Evolutionary conservation across 306 rosid genomes (phyloP), one percentile per base, ranked within the genome.

Genomic region (Acacia acuminata): DNA sequence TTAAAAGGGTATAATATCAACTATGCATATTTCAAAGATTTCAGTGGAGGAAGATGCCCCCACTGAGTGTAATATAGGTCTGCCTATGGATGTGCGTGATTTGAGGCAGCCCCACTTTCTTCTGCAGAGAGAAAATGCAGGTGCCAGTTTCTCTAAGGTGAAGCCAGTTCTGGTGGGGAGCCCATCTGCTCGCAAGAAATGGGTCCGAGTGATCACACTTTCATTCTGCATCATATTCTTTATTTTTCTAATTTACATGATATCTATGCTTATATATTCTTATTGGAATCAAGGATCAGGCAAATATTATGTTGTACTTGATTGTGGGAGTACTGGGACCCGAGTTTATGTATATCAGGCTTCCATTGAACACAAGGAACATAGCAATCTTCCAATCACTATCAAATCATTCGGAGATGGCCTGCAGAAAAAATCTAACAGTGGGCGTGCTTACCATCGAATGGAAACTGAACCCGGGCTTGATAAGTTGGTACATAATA

Each of bases 401-500:
- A 61, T 93, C 24, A 84, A 72, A 50, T 82, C 97, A 0, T 68
- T 91, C 16, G 71, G 73, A 0, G 86, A 82, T 71, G 90, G 87
- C 32, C 75, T 83, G 44, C 87, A 36, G 3, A 88, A 77, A 72
- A 92, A 77, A 78, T 81, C 76, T 32, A 84, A 82, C 16, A 69
- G 56, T 0, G 97, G 97, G 8, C 96, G 98, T n/a, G 99, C 99
- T 38, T 96, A 96, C 34, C 86, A 96, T 85, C 83, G 99, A 77
- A 87, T 93, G 91, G 99, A 96, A 85, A 92, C 98, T 34, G 99
- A 96, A 75, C 99, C 99, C 2, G 99, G 98, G 42, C 84, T 96
- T 50, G 94, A 96, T 87, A 96, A 91, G 83, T 87, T 96, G 80
- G 96, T 91, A 12, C 85, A 82, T 71, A 90, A 96, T 80, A 74